These are phyloP conservation scores for Citrullus colocynthis DNA, from an alignment of 306 rosid species.

Conservation along the genomic window DNA sequence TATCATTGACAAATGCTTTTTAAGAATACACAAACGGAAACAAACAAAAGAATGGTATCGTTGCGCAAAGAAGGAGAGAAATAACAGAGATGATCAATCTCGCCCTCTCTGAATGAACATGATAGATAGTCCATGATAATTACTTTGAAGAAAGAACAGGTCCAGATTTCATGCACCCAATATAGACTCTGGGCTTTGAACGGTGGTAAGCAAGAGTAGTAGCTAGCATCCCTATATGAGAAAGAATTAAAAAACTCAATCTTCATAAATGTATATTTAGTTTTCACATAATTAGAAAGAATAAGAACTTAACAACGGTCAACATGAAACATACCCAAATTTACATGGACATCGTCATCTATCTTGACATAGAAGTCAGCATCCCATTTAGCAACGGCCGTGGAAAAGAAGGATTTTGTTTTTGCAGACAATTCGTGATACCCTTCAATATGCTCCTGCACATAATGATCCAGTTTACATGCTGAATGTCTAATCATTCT, in stretches of 20 bases:
- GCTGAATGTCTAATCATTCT: constrained; percentile 10
- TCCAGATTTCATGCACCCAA: constrained; percentile 99
- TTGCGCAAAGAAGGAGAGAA: background rate
- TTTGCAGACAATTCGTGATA: constrained; percentile 94
- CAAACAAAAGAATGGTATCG: background rate
- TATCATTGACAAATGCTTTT: background rate
- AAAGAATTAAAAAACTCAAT: constrained; percentile 6
- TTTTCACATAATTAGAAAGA: background rate
- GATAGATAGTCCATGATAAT: background rate
- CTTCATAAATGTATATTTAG: background rate
- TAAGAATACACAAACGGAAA: background rate
- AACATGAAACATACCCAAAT: constrained; percentile 51
- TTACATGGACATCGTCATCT: constrained; percentile 98
- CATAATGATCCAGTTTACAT: constrained; percentile 11
- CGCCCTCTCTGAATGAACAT: background rate
- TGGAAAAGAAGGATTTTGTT: constrained; percentile 81
- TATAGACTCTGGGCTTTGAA: constrained; percentile 85
- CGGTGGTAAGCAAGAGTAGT: constrained; percentile 77
- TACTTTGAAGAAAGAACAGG: constrained; percentile 89
- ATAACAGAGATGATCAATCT: background rate
- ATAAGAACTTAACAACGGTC: background rate
- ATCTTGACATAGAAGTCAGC: constrained; percentile 95
- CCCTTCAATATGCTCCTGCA: constrained; percentile 95
- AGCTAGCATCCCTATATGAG: constrained; percentile 62
- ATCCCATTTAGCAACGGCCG: constrained; percentile 83